Evolutionary conservation across 2,329 filamentous ascomycete species (phyloP).

Genomic region (Elsinoe necatrix): DNA sequence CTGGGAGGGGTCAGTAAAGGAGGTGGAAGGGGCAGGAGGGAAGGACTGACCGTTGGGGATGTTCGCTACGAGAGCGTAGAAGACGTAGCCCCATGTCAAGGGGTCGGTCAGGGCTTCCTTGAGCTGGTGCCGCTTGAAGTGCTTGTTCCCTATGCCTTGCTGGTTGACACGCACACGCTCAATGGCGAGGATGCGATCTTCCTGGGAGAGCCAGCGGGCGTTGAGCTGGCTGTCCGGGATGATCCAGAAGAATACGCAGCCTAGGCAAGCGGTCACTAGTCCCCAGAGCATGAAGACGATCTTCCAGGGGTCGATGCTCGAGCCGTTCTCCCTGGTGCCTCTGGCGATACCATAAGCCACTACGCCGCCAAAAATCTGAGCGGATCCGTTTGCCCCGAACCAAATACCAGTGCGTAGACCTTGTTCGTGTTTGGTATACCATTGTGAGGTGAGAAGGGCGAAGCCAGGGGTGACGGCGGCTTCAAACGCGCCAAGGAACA

Average conservation of each 20-base stretch:
- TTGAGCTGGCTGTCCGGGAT: slow-evolving; percentile 55
- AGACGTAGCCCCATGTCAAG: slow-evolving; percentile 52
- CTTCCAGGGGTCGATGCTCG: slow-evolving; percentile 56
- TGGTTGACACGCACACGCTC: slow-evolving; percentile 67
- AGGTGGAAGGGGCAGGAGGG: slow-evolving; percentile 8
- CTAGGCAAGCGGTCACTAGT: slow-evolving; percentile 34
- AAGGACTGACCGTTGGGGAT: slow-evolving; percentile 45
- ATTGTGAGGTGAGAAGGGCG: slow-evolving; percentile 58
- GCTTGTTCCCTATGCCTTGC: slow-evolving; percentile 63
- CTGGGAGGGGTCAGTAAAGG: slow-evolving; percentile 1
- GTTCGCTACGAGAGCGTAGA: slow-evolving; percentile 48
- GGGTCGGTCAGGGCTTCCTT: slow-evolving; percentile 51
- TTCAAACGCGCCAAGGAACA: slow-evolving; percentile 62
- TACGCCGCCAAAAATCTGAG: slow-evolving; percentile 54
- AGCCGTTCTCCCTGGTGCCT: slow-evolving; percentile 47
- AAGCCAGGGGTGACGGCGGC: slow-evolving; percentile 61
- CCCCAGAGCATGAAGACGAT: slow-evolving; percentile 45
- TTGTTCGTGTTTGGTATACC: slow-evolving; percentile 65
- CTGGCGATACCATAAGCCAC: slow-evolving; percentile 56
- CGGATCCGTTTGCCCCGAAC: slow-evolving; percentile 60
- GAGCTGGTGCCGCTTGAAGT: slow-evolving; percentile 61
- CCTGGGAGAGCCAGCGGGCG: slow-evolving; percentile 53
- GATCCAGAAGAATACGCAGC: slow-evolving; percentile 37
- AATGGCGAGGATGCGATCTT: slow-evolving; percentile 59
- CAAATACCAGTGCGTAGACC: slow-evolving; percentile 55